A percentile compares a stretch with the other conserved stretches of the same genome.
Conservation (phyloP, 345 rosid species). For the Melastoma malabathricum region DNA sequence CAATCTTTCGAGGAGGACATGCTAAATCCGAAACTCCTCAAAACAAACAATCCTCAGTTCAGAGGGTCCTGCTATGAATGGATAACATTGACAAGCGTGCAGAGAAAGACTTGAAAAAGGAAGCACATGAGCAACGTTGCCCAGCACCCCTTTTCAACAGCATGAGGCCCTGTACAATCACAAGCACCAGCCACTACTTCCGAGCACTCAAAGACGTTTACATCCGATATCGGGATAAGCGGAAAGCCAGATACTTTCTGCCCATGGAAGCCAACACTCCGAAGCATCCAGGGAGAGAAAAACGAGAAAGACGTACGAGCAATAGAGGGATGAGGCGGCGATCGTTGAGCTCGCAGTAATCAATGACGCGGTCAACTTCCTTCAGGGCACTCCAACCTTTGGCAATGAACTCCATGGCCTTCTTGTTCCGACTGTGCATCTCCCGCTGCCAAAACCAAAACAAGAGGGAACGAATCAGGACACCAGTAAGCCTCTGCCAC, state of each 20-base stretch:
- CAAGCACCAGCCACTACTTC: too few species aligned
- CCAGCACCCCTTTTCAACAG: too few species aligned
- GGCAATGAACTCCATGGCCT: slow-evolving; percentile 80
- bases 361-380: slow-evolving; percentile 86
- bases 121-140: too few species aligned
- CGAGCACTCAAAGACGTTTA: not conserved
- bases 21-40: too few species aligned
- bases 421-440: slow-evolving; percentile 68
- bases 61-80: too few species aligned
- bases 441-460: slow-evolving; percentile 37
- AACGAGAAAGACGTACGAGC: slow-evolving; percentile 19
- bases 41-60: too few species aligned
- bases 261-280: not conserved
- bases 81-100: too few species aligned
- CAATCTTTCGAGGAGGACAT: too few species aligned
- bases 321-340: slow-evolving; percentile 76
- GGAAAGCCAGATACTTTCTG: not conserved
- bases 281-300: not conserved
- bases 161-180: too few species aligned
- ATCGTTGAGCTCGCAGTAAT: slow-evolving; percentile 76
- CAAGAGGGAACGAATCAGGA: not conserved
- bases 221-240: not conserved
- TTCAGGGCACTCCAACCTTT: slow-evolving; percentile 76
- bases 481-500: not conserved
- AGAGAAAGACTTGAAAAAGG: too few species aligned